Base-by-base conservation (phyloP, 2,329 filamentous ascomycete genomes). In the Colletotrichum navitas region DNA sequence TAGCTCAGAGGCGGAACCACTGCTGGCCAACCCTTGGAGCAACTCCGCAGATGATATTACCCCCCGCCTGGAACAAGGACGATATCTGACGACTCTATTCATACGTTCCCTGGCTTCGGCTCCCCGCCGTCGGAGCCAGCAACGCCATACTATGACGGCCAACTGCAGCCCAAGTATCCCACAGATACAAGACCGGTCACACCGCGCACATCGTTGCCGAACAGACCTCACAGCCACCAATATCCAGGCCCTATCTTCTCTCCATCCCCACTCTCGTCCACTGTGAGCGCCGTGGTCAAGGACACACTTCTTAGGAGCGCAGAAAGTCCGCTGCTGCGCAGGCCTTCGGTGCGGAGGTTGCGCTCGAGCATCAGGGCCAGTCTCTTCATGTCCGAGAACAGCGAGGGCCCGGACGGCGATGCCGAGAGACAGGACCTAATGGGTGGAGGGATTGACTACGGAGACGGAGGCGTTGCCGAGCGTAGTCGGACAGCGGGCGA, bases 251-350 rank as follows among this genome's bases (percentile, higher is more conserved):
- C 85, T 2, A 84, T 90, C 47, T 88, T 89, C 72, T 90, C 88
- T 3, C 88, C 88, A 14, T 90, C 88, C 0, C 88, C 88, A 0
- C 82, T 90, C 43, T 89, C 88, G 1, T 89, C 88, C 0, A 89
- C 88, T 1, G 86, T 90, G 47, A 88, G 84, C 24, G 86, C 87
- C 0, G 87, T 88, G 0, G 86, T 90, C 54, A 86, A 87, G 52
- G 88, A 90, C 74, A 86, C 84, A 14, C 81, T 89, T 39, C 81
- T 88, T 2, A 81, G 85, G 14, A 83, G 84, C 41, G 81, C 85
- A 21, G 83, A 85, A 34, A 79, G 78, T 41, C 78, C 83, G 0
- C 75, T 81, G 26, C 71, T 82, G 7, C 82, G 82, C 51, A 83
- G 81, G 66, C 83, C 84, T 12, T 86, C 85, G 11, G 79, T 85